These are phyloP conservation scores for Fusarium clavum DNA, from an alignment of 2,329 filamentous ascomycete species.

Conservation along the genomic window DNA sequence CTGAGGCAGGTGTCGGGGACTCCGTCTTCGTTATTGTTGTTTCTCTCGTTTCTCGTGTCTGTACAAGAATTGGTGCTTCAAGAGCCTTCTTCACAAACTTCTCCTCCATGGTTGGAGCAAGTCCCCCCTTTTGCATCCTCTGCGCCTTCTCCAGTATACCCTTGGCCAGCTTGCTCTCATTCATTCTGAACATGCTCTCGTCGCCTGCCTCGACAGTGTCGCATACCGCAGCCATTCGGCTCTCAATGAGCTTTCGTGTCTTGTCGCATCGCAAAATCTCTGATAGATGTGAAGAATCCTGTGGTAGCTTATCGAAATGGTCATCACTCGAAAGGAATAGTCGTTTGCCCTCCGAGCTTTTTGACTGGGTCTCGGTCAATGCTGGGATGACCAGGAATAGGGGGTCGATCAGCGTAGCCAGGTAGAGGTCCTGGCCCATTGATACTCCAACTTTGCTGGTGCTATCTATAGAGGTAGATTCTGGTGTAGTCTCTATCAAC, in stretches of 20 bases:
- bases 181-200: conserved; percentile 87
- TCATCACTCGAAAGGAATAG: conserved; percentile 78
- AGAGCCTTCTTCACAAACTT: conserved; percentile 82
- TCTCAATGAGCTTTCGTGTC: conserved; percentile 66
- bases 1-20: conserved; percentile 38
- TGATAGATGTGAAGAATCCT: conserved; percentile 67
- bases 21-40: conserved; percentile 23
- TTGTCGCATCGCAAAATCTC: conserved; percentile 64
- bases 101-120: conserved; percentile 87
- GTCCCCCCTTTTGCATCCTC: conserved; percentile 69
- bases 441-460: conserved; percentile 56
- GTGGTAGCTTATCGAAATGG: conserved; percentile 72
- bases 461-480: conserved; percentile 20
- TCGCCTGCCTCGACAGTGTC: conserved; percentile 86
- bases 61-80: conserved; percentile 78
- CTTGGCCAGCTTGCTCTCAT: conserved; percentile 73
- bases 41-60: conserved; percentile 65
- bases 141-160: conserved; percentile 78
- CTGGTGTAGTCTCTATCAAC: conserved; percentile 61
- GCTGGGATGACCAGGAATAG: conserved; percentile 85
- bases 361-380: conserved; percentile 62
- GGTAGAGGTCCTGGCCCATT: conserved; percentile 77
- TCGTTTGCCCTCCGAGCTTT: conserved; percentile 64
- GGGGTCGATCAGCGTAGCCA: conserved; percentile 86
- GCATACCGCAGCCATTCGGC: conserved; percentile 77